These are phyloP conservation scores for Coelastrella sp. DNA, from an alignment of 139 green algal species.

Conservation along the genomic window DNA sequence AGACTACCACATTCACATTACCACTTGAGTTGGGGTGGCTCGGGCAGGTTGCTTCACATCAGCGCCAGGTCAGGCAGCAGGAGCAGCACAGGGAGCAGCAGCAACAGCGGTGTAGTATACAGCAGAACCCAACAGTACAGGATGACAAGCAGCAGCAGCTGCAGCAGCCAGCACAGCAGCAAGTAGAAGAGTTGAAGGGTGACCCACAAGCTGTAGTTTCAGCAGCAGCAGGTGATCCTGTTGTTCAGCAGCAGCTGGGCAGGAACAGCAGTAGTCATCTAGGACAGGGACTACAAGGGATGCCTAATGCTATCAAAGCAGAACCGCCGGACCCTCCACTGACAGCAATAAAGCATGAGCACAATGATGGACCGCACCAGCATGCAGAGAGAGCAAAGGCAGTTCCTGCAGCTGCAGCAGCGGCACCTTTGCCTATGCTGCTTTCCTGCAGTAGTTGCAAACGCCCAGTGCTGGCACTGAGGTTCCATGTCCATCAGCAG, in stretches of 20 bases:
- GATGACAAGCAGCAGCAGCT: neutral
- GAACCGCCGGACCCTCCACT: neutral
- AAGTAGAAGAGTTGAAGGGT: neutral
- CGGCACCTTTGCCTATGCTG: neutral
- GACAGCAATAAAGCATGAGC: neutral
- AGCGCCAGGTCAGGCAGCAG: neutral
- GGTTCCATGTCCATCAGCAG: constrained; percentile 9
- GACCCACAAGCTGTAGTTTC: neutral
- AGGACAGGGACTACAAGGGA: neutral
- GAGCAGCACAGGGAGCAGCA: constrained; percentile 3
- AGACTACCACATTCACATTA: constrained; percentile 14
- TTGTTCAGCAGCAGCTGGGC: neutral
- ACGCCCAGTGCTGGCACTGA: constrained; percentile 17
- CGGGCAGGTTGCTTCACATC: neutral
- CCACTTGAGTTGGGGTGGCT: constrained; percentile 16
- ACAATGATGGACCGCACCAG: no score
- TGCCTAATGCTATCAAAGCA: neutral
- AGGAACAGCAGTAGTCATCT: neutral
- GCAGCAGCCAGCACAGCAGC: constrained; percentile 7
- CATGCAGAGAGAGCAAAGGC: no score
- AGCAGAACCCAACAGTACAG: neutral
- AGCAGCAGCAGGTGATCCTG: neutral
- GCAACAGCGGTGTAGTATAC: neutral
- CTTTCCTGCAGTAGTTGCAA: constrained; percentile 28
- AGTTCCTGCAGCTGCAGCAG: no score